A percentile compares a stretch with the other conserved stretches of the same genome.
Evolutionary conservation across 805 yeast genomes (phyloP).

Genomic region (Candida succiphila): DNA sequence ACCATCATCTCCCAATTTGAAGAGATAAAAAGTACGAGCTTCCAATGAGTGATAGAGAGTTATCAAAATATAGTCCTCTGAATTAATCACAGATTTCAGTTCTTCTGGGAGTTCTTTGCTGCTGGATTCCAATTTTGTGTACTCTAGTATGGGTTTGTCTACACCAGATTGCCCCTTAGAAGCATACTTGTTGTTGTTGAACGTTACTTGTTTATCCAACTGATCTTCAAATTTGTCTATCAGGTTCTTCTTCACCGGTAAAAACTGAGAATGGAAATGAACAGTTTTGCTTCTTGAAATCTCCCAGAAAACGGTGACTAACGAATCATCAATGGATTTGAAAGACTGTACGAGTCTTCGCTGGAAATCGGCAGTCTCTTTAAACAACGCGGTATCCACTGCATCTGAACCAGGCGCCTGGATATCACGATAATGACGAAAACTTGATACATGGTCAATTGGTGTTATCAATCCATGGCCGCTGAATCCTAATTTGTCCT

Average conservation of each 20-base stretch:
- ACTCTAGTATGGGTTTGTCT: constrained; percentile 28
- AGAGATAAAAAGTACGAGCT: constrained; percentile 15
- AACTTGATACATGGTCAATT: constrained; percentile 54
- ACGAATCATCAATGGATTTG: constrained; percentile 19
- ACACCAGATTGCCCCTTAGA: constrained; percentile 33
- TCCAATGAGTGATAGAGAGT: constrained; percentile 8
- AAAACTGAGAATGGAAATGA: constrained; percentile 69
- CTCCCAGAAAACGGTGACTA: constrained; percentile 57
- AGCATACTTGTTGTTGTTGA: constrained; percentile 37
- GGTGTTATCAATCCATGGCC: constrained; percentile 83
- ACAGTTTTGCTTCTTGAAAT: constrained; percentile 54
- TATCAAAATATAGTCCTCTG: constrained; percentile 28
- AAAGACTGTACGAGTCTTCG: constrained; percentile 41
- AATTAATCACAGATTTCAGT: constrained; percentile 16
- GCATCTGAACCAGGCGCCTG: constrained; percentile 14
- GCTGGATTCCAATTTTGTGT: constrained; percentile 21
- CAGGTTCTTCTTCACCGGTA: constrained; percentile 45
- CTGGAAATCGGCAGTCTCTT: constrained; percentile 41
- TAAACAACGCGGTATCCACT: constrained; percentile 22
- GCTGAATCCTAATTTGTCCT: constrained; percentile 40
- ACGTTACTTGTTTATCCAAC: constrained; percentile 31
- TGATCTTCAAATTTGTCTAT: constrained; percentile 23
- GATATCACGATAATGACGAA: constrained; percentile 14
- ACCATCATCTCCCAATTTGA: constrained; percentile 18
- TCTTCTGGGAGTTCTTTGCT: constrained; percentile 12